Percentiles rank a stretch among this genome's conserved stretches.
phyloP scores from a whole-genome alignment of 805 yeast species.

The Saturnispora bothae region DNA sequence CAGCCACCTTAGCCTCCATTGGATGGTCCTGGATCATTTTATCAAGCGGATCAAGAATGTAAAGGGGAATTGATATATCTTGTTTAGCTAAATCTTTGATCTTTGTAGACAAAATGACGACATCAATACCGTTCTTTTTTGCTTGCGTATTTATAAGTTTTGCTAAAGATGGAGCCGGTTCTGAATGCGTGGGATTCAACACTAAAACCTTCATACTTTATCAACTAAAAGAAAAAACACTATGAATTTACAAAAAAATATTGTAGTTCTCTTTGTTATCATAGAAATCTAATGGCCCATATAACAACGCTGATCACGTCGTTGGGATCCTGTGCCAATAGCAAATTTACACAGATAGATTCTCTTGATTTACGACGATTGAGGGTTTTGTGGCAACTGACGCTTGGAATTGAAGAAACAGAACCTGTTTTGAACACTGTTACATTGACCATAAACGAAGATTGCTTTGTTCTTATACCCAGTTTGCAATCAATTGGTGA shows the following conservation, averaged over 20 bases:
- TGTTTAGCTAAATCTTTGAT: not conserved
- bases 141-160: slow-evolving; percentile 1
- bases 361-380: slow-evolving; percentile 3
- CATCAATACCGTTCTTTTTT: slow-evolving; percentile 2
- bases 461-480: not conserved
- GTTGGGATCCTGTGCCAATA: slow-evolving; percentile 1
- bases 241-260: not conserved
- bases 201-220: slow-evolving; percentile 3
- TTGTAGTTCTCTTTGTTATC: not conserved
- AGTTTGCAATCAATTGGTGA: not conserved
- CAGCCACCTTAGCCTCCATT: not conserved
- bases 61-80: slow-evolving; percentile 2
- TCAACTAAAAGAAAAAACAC: not conserved
- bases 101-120: not conserved
- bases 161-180: not conserved
- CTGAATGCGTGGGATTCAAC: slow-evolving; percentile 3
- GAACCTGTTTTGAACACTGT: not conserved
- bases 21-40: not conserved
- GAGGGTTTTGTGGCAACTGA: slow-evolving; percentile 3
- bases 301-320: slow-evolving; percentile 4
- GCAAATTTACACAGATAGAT: not conserved
- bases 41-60: not conserved
- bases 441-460: not conserved
- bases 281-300: slow-evolving; percentile 2
- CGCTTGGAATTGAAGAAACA: slow-evolving; percentile 3